Evolutionary conservation across 768 basidiomycete genomes (phyloP), one percentile per base, ranked within the genome.

Genomic region (Amanita polypyramis): DNA sequence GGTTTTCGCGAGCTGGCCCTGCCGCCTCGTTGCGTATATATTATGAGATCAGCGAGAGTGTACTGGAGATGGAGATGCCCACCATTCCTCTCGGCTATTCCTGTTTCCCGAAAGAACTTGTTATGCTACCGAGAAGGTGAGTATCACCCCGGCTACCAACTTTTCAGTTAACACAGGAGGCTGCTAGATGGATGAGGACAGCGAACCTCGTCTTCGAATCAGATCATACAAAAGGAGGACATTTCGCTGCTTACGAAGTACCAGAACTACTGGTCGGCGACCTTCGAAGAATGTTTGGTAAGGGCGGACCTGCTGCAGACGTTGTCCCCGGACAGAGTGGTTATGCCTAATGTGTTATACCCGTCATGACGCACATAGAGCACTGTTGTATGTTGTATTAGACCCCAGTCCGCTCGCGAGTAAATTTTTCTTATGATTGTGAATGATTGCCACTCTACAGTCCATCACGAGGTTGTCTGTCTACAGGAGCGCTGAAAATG

Each of bases 1-100:
- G 69, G 67, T 78, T 79, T 62, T 80, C 79, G 5, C 68, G 70
- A 8, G 66, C 72, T 0, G 79, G 79, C 0, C 79, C 81, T 5
- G 68, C 77, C 2, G 76, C 80, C 0, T 73, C 80, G 0, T 17
- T 74, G 6, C 65, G 79, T 10, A 79, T 80, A 15, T 82, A 82
- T 58, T 80, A 73, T 54, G 82, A 82, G 55, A 52, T 57, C 15
- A 49, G 27, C 10, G 51, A 50, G 14, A 30, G 49, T 17, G 19
- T 54, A 12, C 19, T 47, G 21, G 25, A 17, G 10, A 1, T 47
- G 15, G 48, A 43, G 17, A 41, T 34, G 20, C 48, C 59, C 12
- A 34, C 53, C 12, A 66, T 76, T 36, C 79, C 77, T 2, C 54
- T 70, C 43, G 77, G 79, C 0, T 50, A 67, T 15, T 77, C 76